Evolutionary conservation across 164 flowering plant genomes (phyloP).

Genomic region (Piper betle): DNA sequence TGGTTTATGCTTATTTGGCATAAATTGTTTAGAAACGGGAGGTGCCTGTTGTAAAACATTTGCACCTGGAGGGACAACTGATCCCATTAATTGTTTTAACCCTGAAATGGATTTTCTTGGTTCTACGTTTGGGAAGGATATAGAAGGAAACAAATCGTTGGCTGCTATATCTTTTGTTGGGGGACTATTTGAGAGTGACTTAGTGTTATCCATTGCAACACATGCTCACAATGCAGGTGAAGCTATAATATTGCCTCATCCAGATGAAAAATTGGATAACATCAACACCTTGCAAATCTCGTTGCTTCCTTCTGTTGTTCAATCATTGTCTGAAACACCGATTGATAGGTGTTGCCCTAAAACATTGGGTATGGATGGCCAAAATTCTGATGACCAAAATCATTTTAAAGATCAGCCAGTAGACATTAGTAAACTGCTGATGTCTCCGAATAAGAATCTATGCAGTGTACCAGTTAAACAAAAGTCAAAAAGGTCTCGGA

Average conservation of each 20-base stretch:
- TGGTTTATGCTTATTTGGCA: neutral
- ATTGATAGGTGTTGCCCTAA: neutral
- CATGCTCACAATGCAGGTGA: neutral
- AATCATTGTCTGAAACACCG: neutral
- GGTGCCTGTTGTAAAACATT: constrained; percentile 4
- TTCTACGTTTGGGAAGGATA: neutral
- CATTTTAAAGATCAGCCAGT: neutral
- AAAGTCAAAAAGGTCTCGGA: constrained; percentile 18
- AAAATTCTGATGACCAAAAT: no score
- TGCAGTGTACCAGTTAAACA: constrained; percentile 15
- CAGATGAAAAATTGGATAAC: neutral
- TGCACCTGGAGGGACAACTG: constrained; percentile 2
- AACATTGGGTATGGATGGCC: neutral
- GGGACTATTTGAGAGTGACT: neutral
- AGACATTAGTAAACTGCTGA: constrained; percentile 10
- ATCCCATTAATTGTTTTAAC: neutral
- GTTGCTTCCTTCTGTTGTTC: neutral
- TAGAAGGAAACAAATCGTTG: neutral
- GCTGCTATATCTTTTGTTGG: neutral
- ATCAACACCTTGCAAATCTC: neutral
- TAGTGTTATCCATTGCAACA: neutral
- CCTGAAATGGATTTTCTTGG: neutral
- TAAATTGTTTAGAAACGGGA: constrained; percentile 1
- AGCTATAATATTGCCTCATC: neutral
- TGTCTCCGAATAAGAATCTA: constrained; percentile 4